phyloP scores from a whole-genome alignment of 345 rosid species.

The Populus tremula region DNA sequence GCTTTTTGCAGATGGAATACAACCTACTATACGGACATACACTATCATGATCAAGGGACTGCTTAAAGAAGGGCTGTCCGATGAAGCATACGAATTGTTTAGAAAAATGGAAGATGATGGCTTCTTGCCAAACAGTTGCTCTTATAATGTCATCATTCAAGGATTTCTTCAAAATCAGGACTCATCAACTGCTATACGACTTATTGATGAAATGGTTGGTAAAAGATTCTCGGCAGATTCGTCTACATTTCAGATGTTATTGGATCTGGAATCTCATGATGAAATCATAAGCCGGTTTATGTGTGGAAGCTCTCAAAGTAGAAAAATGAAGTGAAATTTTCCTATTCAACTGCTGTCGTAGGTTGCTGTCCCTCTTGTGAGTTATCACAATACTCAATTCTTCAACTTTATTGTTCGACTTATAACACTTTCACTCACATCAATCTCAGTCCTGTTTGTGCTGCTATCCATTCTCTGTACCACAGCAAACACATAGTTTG shows the following conservation, averaged over 20 bases:
- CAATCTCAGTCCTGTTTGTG: too few relatives aligned
- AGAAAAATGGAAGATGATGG: background rate
- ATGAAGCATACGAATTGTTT: background rate
- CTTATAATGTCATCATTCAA: background rate
- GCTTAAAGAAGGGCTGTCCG: background rate
- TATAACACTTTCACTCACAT: too few relatives aligned
- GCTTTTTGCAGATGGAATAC: background rate
- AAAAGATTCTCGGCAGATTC: background rate
- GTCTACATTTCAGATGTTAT: background rate
- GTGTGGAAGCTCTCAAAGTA: background rate
- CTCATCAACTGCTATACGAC: background rate
- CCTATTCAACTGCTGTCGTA: too few relatives aligned
- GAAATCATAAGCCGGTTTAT: background rate
- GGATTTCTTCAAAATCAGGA: background rate
- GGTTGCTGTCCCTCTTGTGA: too few relatives aligned
- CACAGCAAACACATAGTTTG: too few relatives aligned
- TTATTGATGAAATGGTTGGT: background rate
- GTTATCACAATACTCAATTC: too few relatives aligned
- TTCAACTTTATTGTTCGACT: too few relatives aligned
- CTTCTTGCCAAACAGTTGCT: background rate
- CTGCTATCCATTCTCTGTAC: too few relatives aligned
- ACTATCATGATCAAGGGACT: background rate
- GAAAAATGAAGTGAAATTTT: background rate
- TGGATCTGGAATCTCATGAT: background rate
- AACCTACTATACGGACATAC: background rate